These are phyloP conservation scores for Paulownia fortunei DNA, from an alignment of 257 asterid species.

Conservation along the genomic window DNA sequence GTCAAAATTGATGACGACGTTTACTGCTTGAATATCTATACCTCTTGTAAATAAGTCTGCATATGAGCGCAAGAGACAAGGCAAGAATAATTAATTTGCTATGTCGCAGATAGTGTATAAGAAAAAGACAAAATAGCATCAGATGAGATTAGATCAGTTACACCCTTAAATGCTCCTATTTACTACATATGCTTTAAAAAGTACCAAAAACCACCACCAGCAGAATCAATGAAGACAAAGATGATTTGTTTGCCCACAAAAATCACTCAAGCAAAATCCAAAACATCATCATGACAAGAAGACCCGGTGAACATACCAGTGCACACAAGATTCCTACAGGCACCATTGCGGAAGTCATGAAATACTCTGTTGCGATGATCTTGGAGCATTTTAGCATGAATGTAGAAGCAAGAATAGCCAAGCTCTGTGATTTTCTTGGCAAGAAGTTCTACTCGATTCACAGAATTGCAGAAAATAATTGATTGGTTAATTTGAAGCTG, in stretches of 20 bases:
- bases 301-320: slow-evolving; percentile 53
- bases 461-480: slow-evolving; percentile 81
- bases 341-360: slow-evolving; percentile 85
- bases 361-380: slow-evolving; percentile 83
- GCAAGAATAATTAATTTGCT: slow-evolving; percentile 19
- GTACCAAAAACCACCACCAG: background rate
- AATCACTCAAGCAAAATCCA: background rate
- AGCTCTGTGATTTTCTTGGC: slow-evolving; percentile 87
- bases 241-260: background rate
- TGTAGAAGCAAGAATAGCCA: slow-evolving; percentile 82
- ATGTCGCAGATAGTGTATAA: background rate
- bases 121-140: background rate
- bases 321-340: slow-evolving; percentile 87
- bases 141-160: background rate
- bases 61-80: background rate
- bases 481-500: slow-evolving; percentile 89
- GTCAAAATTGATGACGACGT: slow-evolving; percentile 84
- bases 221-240: background rate
- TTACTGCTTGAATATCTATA: slow-evolving; percentile 87
- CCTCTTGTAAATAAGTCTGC: slow-evolving; percentile 87
- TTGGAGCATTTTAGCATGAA: slow-evolving; percentile 87
- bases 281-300: slow-evolving; percentile 13
- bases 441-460: slow-evolving; percentile 77
- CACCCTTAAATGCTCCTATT: background rate
- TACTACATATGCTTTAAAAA: background rate